A percentile compares a stretch with the other conserved stretches of the same genome.
phyloP scores from a whole-genome alignment of 345 rosid genomes.

The Atalantia buxifolia region DNA sequence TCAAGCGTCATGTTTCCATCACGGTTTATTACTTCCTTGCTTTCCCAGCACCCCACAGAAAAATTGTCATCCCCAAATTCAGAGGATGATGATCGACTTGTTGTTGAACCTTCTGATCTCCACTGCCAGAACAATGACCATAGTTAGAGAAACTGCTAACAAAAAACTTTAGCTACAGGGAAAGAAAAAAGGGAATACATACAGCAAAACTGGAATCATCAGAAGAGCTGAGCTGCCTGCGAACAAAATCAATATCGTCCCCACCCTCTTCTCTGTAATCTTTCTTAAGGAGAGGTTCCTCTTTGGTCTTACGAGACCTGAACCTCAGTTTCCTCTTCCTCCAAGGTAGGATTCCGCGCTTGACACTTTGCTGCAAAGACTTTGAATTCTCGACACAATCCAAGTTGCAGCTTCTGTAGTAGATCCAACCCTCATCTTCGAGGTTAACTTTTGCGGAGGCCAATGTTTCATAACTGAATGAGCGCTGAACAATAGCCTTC shows the following conservation, averaged over 20 bases:
- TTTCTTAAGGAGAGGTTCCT: constrained; percentile 55
- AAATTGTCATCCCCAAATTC: constrained; percentile 63
- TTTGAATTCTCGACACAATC: constrained; percentile 33
- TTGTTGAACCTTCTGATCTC: constrained; percentile 39
- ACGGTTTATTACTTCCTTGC: constrained; percentile 52
- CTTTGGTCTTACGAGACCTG: constrained; percentile 42
- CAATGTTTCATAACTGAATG: constrained; percentile 49
- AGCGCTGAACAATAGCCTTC: constrained; percentile 26
- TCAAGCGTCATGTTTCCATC: constrained; percentile 57
- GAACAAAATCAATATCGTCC: constrained; percentile 57
- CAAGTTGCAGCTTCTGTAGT: constrained; percentile 37
- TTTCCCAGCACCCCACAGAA: constrained; percentile 63
- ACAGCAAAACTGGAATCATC: constrained; percentile 54
- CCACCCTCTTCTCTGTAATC: constrained; percentile 58
- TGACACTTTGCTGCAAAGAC: constrained; percentile 19
- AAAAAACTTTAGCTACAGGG: not conserved
- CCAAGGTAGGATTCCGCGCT: constrained; percentile 52
- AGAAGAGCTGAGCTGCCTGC: constrained; percentile 59
- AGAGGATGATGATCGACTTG: constrained; percentile 39
- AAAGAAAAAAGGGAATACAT: not conserved
- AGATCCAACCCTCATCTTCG: constrained; percentile 50
- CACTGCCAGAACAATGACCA: constrained; percentile 27
- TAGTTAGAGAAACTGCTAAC: not conserved
- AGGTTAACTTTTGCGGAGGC: constrained; percentile 42
- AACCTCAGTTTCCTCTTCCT: constrained; percentile 49